A percentile compares a stretch with the other conserved stretches of the same genome.
Evolutionary conservation across 108 stramenopile species (phyloP).

Genomic region (Cyclotella kingstonii): DNA sequence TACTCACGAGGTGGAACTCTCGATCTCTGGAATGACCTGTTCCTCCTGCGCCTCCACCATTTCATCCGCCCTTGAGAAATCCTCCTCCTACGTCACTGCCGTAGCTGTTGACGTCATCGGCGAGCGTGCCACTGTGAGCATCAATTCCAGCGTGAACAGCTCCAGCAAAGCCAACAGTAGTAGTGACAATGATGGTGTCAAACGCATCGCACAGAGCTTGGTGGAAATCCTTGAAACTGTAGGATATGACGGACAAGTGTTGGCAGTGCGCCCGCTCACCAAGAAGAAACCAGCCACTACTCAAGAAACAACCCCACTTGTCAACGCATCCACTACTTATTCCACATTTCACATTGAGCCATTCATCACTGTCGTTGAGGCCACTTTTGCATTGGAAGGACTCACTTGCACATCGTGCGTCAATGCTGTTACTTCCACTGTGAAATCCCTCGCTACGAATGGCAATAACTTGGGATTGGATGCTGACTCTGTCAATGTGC

Average conservation of each 20-base stretch:
- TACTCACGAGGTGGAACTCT: conserved; percentile 41
- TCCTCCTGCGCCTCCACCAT: conserved; percentile 51
- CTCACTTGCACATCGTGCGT: conserved; percentile 48
- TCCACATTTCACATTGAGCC: conserved; percentile 14
- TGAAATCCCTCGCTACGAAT: conserved; percentile 28
- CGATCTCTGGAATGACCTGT: conserved; percentile 52
- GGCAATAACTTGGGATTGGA: conserved; percentile 18
- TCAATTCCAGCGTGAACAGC: conserved; percentile 9
- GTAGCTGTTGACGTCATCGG: conserved; percentile 37
- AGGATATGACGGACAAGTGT: conserved; percentile 36
- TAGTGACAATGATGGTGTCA: background rate
- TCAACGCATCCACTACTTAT: conserved; percentile 9
- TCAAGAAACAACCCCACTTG: background rate
- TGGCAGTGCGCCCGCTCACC: conserved; percentile 11
- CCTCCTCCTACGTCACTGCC: conserved; percentile 14
- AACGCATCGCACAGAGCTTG: conserved; percentile 15
- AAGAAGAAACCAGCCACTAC: background rate
- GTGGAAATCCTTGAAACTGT: conserved; percentile 30
- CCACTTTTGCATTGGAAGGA: conserved; percentile 47
- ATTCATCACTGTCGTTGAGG: conserved; percentile 11
- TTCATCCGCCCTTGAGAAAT: conserved; percentile 16
- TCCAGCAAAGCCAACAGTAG: no score
- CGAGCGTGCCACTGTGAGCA: conserved; percentile 15
- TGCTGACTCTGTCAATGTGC: conserved; percentile 38
- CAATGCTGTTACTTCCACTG: conserved; percentile 35